Evolutionary conservation across 768 basidiomycete genomes (phyloP).

Genomic region (Suillus sp.): DNA sequence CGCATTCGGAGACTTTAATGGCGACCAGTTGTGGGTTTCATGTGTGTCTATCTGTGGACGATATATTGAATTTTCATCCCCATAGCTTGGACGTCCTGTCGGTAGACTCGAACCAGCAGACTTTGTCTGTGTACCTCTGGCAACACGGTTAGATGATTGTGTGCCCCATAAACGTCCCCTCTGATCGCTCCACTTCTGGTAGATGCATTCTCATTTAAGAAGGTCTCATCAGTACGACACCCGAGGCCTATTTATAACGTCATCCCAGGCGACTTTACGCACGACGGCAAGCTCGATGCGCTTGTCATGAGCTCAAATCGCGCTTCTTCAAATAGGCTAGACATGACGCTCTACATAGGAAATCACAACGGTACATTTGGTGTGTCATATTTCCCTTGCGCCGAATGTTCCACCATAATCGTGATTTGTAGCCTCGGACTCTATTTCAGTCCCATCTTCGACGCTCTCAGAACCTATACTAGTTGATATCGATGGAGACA

Average conservation of each 20-base stretch:
- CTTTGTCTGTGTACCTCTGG: slow-evolving; percentile 81
- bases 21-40: slow-evolving; percentile 84
- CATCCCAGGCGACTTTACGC: slow-evolving; percentile 91
- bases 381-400: slow-evolving; percentile 34
- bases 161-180: not conserved
- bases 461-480: slow-evolving; percentile 79
- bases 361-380: slow-evolving; percentile 65
- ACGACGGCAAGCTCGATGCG: slow-evolving; percentile 88
- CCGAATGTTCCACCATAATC: slow-evolving; percentile 1
- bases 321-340: slow-evolving; percentile 48
- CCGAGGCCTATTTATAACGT: slow-evolving; percentile 69
- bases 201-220: slow-evolving; percentile 63
- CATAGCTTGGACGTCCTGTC: slow-evolving; percentile 77
- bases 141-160: slow-evolving; percentile 59
- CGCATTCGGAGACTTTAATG: slow-evolving; percentile 95
- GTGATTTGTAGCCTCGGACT: slow-evolving; percentile 28
- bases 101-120: slow-evolving; percentile 75
- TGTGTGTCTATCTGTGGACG: not conserved
- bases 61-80: slow-evolving; percentile 2
- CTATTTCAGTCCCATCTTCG: slow-evolving; percentile 62
- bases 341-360: slow-evolving; percentile 73
- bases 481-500: slow-evolving; percentile 84
- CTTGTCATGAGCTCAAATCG: slow-evolving; percentile 77
- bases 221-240: slow-evolving; percentile 56
- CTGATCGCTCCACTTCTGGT: slow-evolving; percentile 12